phyloP scores from a whole-genome alignment of 805 yeast species.

The Isabelozyma rhagii region DNA sequence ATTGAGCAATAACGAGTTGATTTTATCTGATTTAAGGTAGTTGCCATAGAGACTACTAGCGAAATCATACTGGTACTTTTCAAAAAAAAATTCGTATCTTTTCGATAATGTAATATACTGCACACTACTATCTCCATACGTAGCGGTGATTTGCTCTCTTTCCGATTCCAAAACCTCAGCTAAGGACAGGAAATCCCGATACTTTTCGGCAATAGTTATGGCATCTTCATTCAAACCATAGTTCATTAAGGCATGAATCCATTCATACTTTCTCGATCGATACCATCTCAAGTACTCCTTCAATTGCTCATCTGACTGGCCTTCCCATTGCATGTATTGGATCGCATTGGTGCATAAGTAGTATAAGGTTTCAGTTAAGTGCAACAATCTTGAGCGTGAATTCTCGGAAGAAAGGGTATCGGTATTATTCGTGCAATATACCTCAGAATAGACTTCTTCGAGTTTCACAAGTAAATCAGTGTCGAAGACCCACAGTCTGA shows the following conservation, averaged over 20 bases:
- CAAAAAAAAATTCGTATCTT: slow-evolving; percentile 50
- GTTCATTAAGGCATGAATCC: slow-evolving; percentile 61
- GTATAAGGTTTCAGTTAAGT: slow-evolving; percentile 29
- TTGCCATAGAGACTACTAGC: slow-evolving; percentile 61
- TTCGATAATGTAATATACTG: slow-evolving; percentile 13
- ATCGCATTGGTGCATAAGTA: slow-evolving; percentile 35
- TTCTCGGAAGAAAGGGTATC: slow-evolving; percentile 10
- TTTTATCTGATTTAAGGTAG: slow-evolving; percentile 51
- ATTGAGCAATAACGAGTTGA: slow-evolving; percentile 51
- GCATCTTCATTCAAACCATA: slow-evolving; percentile 53
- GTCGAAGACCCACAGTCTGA: slow-evolving; percentile 49
- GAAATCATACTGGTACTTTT: slow-evolving; percentile 63
- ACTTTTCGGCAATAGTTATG: slow-evolving; percentile 59
- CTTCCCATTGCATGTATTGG: slow-evolving; percentile 22
- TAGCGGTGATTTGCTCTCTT: slow-evolving; percentile 16
- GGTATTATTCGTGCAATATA: slow-evolving; percentile 6
- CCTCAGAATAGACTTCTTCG: slow-evolving; percentile 39
- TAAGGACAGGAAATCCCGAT: slow-evolving; percentile 62
- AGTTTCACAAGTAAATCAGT: slow-evolving; percentile 34
- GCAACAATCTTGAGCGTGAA: slow-evolving; percentile 16
- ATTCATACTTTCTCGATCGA: slow-evolving; percentile 28
- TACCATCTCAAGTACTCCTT: slow-evolving; percentile 33
- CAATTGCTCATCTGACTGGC: slow-evolving; percentile 17
- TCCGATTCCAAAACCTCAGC: slow-evolving; percentile 46
- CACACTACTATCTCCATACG: slow-evolving; percentile 9